These are phyloP conservation scores for Calonectria crousiana DNA, from an alignment of 2,329 filamentous ascomycete species.

Conservation along the genomic window DNA sequence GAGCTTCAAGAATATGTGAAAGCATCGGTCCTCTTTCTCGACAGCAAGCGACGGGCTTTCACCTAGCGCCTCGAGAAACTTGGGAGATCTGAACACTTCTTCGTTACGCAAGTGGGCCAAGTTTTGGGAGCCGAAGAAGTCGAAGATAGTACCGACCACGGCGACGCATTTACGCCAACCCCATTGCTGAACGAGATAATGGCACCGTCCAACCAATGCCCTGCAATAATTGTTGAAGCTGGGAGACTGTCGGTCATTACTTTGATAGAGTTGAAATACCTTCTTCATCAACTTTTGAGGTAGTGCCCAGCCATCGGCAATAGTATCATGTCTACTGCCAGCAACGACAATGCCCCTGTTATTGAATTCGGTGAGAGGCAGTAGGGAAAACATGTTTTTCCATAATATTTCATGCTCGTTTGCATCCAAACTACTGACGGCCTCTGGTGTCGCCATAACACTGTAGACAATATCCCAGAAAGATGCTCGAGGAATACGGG, in stretches of 20 bases:
- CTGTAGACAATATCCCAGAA: conserved; percentile 72
- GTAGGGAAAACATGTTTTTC: conserved; percentile 69
- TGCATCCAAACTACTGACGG: conserved; percentile 55
- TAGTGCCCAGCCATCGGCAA: conserved; percentile 69
- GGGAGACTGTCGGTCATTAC: conserved; percentile 66
- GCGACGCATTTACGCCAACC: conserved; percentile 71
- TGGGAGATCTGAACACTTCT: conserved; percentile 70
- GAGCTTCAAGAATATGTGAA: conserved; percentile 76
- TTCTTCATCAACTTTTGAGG: conserved; percentile 68
- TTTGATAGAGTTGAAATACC: conserved; percentile 69
- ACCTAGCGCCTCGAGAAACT: conserved; percentile 69
- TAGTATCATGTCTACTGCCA: conserved; percentile 45
- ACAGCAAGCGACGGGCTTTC: conserved; percentile 60
- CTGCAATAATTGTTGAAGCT: conserved; percentile 76
- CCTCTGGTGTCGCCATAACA: conserved; percentile 52
- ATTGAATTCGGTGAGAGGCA: conserved; percentile 73
- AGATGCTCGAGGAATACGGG: conserved; percentile 62
- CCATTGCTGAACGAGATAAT: conserved; percentile 74
- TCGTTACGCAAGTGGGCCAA: conserved; percentile 75
- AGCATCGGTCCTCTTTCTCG: conserved; percentile 70
- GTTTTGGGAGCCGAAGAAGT: conserved; percentile 74
- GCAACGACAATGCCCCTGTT: conserved; percentile 61
- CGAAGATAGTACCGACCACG: conserved; percentile 72
- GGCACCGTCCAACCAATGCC: conserved; percentile 69
- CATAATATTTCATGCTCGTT: conserved; percentile 67